Evolutionary conservation across 768 basidiomycete species (phyloP).

Genomic region (Tephrocybe sp.): DNA sequence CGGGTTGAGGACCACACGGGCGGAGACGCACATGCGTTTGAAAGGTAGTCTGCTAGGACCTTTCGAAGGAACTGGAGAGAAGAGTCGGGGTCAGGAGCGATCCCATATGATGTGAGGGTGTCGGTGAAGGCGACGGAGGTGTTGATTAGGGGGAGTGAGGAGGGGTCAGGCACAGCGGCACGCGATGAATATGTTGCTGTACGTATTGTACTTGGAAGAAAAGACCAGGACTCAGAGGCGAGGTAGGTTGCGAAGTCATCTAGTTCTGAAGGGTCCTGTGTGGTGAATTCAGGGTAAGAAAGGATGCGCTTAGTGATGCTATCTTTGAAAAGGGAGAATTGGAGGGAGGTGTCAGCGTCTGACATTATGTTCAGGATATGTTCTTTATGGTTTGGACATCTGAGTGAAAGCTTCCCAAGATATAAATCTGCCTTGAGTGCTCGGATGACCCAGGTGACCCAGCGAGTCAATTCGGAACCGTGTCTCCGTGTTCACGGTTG

Average conservation of each 20-base stretch:
- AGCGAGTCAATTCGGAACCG: too few relatives aligned
- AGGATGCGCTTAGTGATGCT: slow-evolving; percentile 42
- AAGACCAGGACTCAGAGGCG: slow-evolving; percentile 48
- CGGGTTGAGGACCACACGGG: slow-evolving; percentile 55
- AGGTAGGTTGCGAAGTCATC: slow-evolving; percentile 58
- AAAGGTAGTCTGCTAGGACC: slow-evolving; percentile 40
- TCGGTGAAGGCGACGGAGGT: slow-evolving; percentile 45
- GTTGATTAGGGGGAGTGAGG: slow-evolving; percentile 36
- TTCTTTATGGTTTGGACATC: too few relatives aligned
- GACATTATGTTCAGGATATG: too few relatives aligned
- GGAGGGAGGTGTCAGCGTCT: neutral
- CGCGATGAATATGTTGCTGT: slow-evolving; percentile 39
- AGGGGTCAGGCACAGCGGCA: slow-evolving; percentile 26
- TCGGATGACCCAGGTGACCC: too few relatives aligned
- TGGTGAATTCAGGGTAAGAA: slow-evolving; percentile 22
- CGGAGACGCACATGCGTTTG: slow-evolving; percentile 46
- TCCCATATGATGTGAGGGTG: slow-evolving; percentile 49
- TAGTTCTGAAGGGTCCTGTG: slow-evolving; percentile 30
- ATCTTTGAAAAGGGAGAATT: slow-evolving; percentile 39
- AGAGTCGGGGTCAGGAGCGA: slow-evolving; percentile 41
- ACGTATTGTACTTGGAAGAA: slow-evolving; percentile 36
- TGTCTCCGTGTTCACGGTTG: too few relatives aligned
- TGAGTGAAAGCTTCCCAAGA: too few relatives aligned
- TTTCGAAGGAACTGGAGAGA: slow-evolving; percentile 40
- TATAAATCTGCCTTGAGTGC: too few relatives aligned